A percentile compares a stretch with the other conserved stretches of the same genome.
phyloP scores from a whole-genome alignment of 2,329 filamentous ascomycete species.

The Penicillium glabrum region DNA sequence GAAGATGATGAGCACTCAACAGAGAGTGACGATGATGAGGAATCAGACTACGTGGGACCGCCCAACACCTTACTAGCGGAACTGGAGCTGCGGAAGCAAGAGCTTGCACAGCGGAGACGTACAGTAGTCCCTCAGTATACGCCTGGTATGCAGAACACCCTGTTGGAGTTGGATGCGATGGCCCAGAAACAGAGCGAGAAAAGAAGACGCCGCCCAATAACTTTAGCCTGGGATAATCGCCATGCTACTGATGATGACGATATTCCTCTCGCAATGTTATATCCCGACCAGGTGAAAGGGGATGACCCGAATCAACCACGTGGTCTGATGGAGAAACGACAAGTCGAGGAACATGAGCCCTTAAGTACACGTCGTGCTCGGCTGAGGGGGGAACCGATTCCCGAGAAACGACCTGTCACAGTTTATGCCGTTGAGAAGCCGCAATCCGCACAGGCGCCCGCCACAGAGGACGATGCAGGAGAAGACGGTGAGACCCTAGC shows the following conservation, averaged over 20 bases:
- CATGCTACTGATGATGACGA: constrained; percentile 71
- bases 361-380: constrained; percentile 74
- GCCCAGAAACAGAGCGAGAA: constrained; percentile 78
- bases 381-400: constrained; percentile 61
- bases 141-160: constrained; percentile 78
- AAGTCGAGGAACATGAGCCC: constrained; percentile 90
- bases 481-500: constrained; percentile 42
- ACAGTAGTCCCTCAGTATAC: constrained; percentile 49
- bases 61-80: constrained; percentile 93
- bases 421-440: constrained; percentile 32
- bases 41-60: constrained; percentile 59
- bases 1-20: constrained; percentile 23
- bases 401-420: constrained; percentile 33
- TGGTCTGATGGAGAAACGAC: constrained; percentile 64
- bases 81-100: constrained; percentile 83
- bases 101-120: constrained; percentile 76
- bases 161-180: constrained; percentile 87
- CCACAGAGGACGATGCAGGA: constrained; percentile 18
- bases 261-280: constrained; percentile 81
- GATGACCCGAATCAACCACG: constrained; percentile 40
- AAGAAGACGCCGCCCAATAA: constrained; percentile 69
- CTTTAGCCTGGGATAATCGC: constrained; percentile 80
- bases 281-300: constrained; percentile 48
- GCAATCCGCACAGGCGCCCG: background rate
- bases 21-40: constrained; percentile 40